A percentile compares a stretch with the other conserved stretches of the same genome.
phyloP scores from a whole-genome alignment of 2,329 filamentous ascomycete species.

The Helminthosporium solani region DNA sequence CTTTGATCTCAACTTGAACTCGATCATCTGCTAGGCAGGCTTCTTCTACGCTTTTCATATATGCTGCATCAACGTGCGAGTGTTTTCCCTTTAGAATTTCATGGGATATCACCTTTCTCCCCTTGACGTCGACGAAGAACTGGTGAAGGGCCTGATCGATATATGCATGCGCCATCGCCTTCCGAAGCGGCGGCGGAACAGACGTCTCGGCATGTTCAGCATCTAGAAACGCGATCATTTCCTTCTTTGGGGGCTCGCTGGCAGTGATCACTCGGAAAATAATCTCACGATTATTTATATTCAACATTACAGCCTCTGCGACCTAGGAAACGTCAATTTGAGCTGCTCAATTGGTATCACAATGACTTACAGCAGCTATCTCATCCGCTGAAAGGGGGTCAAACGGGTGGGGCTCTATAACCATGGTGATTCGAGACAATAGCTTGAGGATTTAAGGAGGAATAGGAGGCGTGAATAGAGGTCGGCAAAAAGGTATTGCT shows the following conservation, averaged over 20 bases:
- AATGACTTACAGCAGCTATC: background rate
- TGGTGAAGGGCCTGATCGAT: conserved; percentile 39
- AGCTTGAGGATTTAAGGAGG: background rate
- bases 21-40: conserved; percentile 48
- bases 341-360: background rate
- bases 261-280: conserved; percentile 54
- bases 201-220: conserved; percentile 40
- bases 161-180: no score
- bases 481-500: no score
- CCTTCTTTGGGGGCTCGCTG: conserved; percentile 52
- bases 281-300: background rate
- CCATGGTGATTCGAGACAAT: background rate
- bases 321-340: background rate
- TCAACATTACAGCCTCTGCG: background rate
- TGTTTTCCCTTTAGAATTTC: conserved; percentile 46
- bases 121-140: conserved; percentile 30
- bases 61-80: conserved; percentile 50
- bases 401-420: conserved; percentile 1
- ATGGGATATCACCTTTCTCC: conserved; percentile 21
- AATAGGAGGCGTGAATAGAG: no score
- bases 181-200: conserved; percentile 33
- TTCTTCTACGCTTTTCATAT: conserved; percentile 52
- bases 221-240: conserved; percentile 50
- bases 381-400: conserved; percentile 5
- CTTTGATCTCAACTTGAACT: conserved; percentile 48